Conservation (phyloP, 2,329 filamentous ascomycete genomes). For the Celoporthe dispersa region DNA sequence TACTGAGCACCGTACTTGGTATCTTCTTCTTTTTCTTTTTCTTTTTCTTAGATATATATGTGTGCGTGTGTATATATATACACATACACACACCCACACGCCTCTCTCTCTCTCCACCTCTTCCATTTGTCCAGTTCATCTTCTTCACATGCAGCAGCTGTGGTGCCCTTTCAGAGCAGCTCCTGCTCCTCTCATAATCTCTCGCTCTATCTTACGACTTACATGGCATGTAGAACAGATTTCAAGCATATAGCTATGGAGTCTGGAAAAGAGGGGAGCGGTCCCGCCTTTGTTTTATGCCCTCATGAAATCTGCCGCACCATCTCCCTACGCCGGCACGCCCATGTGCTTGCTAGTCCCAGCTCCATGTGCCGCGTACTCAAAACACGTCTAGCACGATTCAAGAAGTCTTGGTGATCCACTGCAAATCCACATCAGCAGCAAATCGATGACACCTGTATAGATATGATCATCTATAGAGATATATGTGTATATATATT, state of each 20-base stretch:
- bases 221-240: not conserved
- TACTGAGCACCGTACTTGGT: no score
- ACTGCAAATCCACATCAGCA: not conserved
- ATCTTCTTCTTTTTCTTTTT: no score
- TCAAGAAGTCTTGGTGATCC: not conserved
- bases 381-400: not conserved
- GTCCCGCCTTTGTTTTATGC: constrained; percentile 8
- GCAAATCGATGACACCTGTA: not conserved
- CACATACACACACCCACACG: no score
- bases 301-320: constrained; percentile 11
- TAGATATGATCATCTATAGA: not conserved
- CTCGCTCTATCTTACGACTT: not conserved
- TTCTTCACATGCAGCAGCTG: not conserved
- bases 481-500: not conserved
- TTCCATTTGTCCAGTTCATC: not conserved
- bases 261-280: not conserved
- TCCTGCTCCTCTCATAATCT: not conserved
- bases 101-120: not conserved
- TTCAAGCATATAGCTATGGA: not conserved
- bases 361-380: constrained; percentile 3
- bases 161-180: not conserved
- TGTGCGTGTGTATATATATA: no score
- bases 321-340: constrained; percentile 10
- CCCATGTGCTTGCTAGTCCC: not conserved
- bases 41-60: no score